Evolutionary conservation across 2,329 filamentous ascomycete genomes (phyloP).

Genomic region (Clonostachys rhizophaga): DNA sequence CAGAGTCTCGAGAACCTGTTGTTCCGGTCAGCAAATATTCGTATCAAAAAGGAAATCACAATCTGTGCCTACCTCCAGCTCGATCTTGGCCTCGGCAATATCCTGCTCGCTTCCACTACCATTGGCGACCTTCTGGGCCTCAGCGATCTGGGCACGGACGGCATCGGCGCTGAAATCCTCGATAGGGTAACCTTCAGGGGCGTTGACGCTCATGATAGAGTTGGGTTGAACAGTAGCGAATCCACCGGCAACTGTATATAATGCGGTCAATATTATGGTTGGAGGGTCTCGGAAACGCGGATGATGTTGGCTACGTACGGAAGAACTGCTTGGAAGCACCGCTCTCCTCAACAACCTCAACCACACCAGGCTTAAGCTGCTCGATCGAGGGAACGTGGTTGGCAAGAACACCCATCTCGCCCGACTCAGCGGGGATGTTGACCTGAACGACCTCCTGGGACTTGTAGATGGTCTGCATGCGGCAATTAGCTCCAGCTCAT

Average conservation of each 20-base stretch:
- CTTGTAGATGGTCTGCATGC: slow-evolving; percentile 66
- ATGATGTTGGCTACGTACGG: slow-evolving; percentile 60
- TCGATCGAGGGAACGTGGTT: slow-evolving; percentile 99
- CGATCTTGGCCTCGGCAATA: slow-evolving; percentile 98
- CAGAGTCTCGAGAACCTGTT: slow-evolving; percentile 76
- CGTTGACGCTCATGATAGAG: slow-evolving; percentile 95
- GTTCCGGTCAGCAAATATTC: slow-evolving; percentile 25
- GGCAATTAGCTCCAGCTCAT: slow-evolving; percentile 40
- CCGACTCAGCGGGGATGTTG: slow-evolving; percentile 96
- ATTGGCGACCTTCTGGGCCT: slow-evolving; percentile 91
- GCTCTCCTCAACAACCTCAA: slow-evolving; percentile 94
- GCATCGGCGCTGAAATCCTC: slow-evolving; percentile 95
- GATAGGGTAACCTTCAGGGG: slow-evolving; percentile 88
- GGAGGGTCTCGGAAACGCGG: not conserved
- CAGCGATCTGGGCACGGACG: slow-evolving; percentile 83
- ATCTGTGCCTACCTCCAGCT: slow-evolving; percentile 73
- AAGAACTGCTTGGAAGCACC: slow-evolving; percentile 95
- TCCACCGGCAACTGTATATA: slow-evolving; percentile 75
- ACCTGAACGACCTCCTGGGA: slow-evolving; percentile 80
- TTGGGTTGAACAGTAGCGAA: slow-evolving; percentile 96
- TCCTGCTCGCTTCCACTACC: slow-evolving; percentile 94
- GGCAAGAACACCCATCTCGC: slow-evolving; percentile 98
- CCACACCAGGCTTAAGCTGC: slow-evolving; percentile 93
- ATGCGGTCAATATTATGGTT: slow-evolving; percentile 1
- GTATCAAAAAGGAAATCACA: not conserved